These are phyloP conservation scores for Metarhizium rileyi DNA, from an alignment of 2,329 filamentous ascomycete species.

Conservation along the genomic window DNA sequence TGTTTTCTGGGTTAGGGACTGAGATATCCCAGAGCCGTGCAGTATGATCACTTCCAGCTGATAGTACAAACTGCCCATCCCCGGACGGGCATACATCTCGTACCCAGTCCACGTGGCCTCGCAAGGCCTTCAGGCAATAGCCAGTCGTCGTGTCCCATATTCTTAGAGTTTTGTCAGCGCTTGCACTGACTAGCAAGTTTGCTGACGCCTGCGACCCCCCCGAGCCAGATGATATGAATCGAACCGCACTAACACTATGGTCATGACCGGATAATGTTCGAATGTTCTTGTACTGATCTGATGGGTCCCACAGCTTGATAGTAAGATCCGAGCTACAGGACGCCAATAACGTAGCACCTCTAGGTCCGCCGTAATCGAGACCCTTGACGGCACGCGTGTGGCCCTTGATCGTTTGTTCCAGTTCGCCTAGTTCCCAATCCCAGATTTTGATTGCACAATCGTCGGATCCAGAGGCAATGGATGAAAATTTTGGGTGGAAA, in stretches of 20 bases:
- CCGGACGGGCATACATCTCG: constrained; percentile 74
- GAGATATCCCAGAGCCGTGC: constrained; percentile 77
- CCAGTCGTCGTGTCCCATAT: constrained; percentile 91
- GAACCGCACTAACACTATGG: constrained; percentile 77
- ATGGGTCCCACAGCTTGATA: constrained; percentile 91
- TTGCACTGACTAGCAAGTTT: constrained; percentile 76
- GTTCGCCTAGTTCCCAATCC: constrained; percentile 91
- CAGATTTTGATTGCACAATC: constrained; percentile 94
- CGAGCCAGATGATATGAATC: constrained; percentile 75
- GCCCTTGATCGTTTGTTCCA: constrained; percentile 83
- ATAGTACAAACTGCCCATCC: constrained; percentile 74
- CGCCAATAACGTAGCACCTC: constrained; percentile 56
- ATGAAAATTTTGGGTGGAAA: constrained; percentile 87
- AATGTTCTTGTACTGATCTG: constrained; percentile 88
- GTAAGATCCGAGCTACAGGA: constrained; percentile 73
- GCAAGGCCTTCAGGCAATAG: constrained; percentile 78
- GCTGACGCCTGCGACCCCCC: constrained; percentile 65
- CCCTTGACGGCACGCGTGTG: constrained; percentile 85
- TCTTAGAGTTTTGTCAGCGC: constrained; percentile 70
- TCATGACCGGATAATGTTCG: constrained; percentile 86
- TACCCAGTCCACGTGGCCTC: constrained; percentile 79
- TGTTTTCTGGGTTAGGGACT: constrained; percentile 53
- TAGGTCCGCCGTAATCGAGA: constrained; percentile 80
- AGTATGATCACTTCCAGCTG: constrained; percentile 71
- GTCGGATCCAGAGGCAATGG: constrained; percentile 80